phyloP scores from a whole-genome alignment of 495 filamentous ascomycete species.

The Neurospora sp. region DNA sequence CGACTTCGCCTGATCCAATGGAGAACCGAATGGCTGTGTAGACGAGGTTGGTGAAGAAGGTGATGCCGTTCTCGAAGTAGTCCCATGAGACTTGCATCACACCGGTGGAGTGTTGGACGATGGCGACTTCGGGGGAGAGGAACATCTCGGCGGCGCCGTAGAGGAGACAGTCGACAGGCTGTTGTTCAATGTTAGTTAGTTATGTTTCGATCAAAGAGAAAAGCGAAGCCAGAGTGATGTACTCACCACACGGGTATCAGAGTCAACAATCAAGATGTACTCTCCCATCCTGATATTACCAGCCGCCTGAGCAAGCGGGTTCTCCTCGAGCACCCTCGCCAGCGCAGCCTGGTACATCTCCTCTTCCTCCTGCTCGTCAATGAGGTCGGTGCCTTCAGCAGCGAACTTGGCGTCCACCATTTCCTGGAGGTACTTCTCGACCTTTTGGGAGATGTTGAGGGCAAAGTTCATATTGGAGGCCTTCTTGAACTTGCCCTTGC shows the following conservation, averaged over 20 bases:
- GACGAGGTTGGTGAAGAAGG: conserved; percentile 70
- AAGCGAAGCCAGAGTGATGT: not conserved
- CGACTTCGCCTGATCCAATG: conserved; percentile 65
- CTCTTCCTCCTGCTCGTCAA: conserved; percentile 56
- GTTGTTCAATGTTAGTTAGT: not conserved
- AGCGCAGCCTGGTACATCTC: conserved; percentile 51
- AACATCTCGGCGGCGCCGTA: conserved; percentile 68
- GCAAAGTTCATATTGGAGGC: conserved; percentile 74
- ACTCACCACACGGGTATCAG: conserved; percentile 53
- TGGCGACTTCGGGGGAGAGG: conserved; percentile 60
- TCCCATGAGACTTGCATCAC: conserved; percentile 64
- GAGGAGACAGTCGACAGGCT: conserved; percentile 52
- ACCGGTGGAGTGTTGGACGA: conserved; percentile 11
- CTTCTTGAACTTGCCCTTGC: conserved; percentile 56
- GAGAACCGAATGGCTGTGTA: conserved; percentile 64
- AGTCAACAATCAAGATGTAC: conserved; percentile 64
- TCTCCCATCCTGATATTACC: conserved; percentile 66
- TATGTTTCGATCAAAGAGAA: not conserved
- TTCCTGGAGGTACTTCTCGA: conserved; percentile 53
- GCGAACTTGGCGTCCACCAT: conserved; percentile 17
- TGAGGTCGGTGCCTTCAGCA: conserved; percentile 39
- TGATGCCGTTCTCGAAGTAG: conserved; percentile 61
- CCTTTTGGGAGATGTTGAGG: conserved; percentile 56
- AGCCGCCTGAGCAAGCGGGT: conserved; percentile 59
- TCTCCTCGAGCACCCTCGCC: conserved; percentile 52